A percentile compares a stretch with the other conserved stretches of the same genome.
Conservation (phyloP, 2,329 filamentous ascomycete species). For the Leptographium wingfieldii region DNA sequence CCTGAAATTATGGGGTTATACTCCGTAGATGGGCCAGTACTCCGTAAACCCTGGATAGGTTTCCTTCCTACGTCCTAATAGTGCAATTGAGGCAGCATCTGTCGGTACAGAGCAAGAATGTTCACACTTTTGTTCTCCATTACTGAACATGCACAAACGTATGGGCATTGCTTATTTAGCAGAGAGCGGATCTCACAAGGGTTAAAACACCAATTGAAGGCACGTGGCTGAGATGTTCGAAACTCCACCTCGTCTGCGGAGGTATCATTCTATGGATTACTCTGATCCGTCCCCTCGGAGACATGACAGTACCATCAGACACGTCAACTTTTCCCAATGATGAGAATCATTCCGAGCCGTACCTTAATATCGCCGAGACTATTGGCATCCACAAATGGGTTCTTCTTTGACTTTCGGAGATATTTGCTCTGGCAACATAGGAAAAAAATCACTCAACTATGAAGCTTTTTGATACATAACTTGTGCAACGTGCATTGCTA, state of each 20-base stretch:
- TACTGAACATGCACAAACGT: too few relatives aligned
- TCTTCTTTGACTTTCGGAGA: conserved; percentile 39
- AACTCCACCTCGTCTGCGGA: conserved; percentile 19
- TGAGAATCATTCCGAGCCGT: conserved; percentile 7
- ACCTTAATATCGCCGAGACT: conserved; percentile 35
- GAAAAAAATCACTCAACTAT: conserved; percentile 35
- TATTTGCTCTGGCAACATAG: conserved; percentile 40
- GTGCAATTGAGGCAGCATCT: too few relatives aligned
- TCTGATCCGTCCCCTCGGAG: conserved; percentile 16
- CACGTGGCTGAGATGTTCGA: background rate
- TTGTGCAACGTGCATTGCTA: conserved; percentile 30
- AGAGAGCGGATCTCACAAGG: too few relatives aligned
- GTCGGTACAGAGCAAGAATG: too few relatives aligned
- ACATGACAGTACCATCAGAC: background rate
- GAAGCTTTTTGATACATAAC: conserved; percentile 30
- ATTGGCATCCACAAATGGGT: conserved; percentile 46
- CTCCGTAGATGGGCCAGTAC: too few relatives aligned
- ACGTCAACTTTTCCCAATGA: background rate
- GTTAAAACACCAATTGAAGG: background rate
- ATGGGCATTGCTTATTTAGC: too few relatives aligned
- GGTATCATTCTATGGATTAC: conserved; percentile 15
- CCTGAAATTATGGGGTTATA: too few relatives aligned
- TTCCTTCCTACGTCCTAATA: too few relatives aligned
- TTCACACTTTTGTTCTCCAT: too few relatives aligned
- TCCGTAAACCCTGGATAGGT: too few relatives aligned